Conservation (phyloP, 176 grass and related monocot species). For the Triticum monococcum region DNA sequence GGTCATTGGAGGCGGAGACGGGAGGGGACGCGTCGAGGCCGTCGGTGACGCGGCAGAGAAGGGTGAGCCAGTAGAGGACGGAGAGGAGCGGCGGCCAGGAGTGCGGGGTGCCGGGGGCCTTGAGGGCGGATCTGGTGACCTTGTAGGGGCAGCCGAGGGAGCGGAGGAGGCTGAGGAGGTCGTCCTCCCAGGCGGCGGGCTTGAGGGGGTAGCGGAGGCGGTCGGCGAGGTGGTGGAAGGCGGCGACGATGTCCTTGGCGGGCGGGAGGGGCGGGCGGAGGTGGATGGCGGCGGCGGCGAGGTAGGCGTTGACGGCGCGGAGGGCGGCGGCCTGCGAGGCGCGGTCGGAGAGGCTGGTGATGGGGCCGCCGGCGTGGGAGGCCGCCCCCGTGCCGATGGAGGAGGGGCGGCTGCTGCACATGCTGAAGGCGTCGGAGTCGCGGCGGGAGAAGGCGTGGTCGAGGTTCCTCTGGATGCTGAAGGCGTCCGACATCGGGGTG, state of each 20-base stretch:
- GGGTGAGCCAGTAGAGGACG: conserved; percentile 74
- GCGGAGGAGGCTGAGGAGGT: conserved; percentile 51
- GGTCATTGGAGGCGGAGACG: conserved; percentile 21
- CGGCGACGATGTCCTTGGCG: conserved; percentile 62
- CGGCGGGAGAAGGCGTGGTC: conserved; percentile 61
- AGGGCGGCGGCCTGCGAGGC: conserved; percentile 64
- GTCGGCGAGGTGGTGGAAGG: conserved; percentile 50
- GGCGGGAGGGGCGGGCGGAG: conserved; percentile 61
- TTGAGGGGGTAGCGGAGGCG: conserved; percentile 19
- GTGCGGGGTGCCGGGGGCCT: conserved; percentile 78
- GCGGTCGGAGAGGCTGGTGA: conserved; percentile 55
- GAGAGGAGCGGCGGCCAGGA: conserved; percentile 75
- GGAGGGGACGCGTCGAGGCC: not conserved
- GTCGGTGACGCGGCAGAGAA: conserved; percentile 29
- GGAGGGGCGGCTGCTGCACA: conserved; percentile 64
- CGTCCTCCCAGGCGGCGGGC: conserved; percentile 43
- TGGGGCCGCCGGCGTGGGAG: not conserved
- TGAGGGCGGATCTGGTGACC: conserved; percentile 67
- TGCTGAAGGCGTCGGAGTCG: conserved; percentile 73
- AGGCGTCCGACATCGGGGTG: conserved; percentile 25
- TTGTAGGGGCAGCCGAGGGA: conserved; percentile 48
- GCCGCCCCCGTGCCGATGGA: conserved; percentile 27
- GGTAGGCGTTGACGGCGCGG: conserved; percentile 61
- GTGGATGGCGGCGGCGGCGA: conserved; percentile 31
- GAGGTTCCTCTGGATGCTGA: conserved; percentile 32